Evolutionary conservation across 192 early-diverging fungal species (phyloP).

Genomic region (Obelidium mucronatum): DNA sequence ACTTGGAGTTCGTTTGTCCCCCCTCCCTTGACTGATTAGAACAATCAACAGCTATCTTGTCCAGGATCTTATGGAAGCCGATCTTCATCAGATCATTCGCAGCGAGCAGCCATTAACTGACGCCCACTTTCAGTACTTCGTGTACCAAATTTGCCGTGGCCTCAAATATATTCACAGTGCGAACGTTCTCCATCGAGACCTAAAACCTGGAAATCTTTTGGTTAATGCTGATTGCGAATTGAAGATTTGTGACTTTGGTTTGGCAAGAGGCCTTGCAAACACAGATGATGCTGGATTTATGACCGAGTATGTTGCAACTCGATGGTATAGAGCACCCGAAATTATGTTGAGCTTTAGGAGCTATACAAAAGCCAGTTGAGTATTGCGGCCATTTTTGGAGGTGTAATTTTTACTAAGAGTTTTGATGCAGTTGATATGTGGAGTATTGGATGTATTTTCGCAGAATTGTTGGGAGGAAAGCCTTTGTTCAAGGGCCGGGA

Average conservation of each 20-base stretch:
- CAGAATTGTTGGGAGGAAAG: slow-evolving; percentile 80
- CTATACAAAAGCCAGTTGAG: slow-evolving; percentile 60
- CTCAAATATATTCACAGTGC: slow-evolving; percentile 99
- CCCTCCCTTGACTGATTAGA: not conserved
- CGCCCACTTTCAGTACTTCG: slow-evolving; percentile 98
- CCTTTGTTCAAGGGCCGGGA: slow-evolving; percentile 65
- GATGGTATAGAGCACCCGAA: slow-evolving; percentile 66
- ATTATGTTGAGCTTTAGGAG: slow-evolving; percentile 62
- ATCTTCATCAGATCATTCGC: slow-evolving; percentile 96
- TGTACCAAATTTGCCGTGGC: slow-evolving; percentile 96
- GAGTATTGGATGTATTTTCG: slow-evolving; percentile 98
- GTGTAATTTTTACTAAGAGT: not conserved
- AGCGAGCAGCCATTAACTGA: slow-evolving; percentile 91
- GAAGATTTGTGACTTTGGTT: slow-evolving; percentile 65
- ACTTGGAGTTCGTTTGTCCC: not conserved
- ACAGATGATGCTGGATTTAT: slow-evolving; percentile 49
- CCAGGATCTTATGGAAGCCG: slow-evolving; percentile 99
- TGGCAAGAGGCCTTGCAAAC: slow-evolving; percentile 53
- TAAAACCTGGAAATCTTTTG: slow-evolving; percentile 83
- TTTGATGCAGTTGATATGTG: slow-evolving; percentile 85
- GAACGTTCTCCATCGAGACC: slow-evolving; percentile 95
- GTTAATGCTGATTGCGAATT: slow-evolving; percentile 67
- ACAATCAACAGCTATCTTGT: slow-evolving; percentile 74
- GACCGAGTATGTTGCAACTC: slow-evolving; percentile 66
- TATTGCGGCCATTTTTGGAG: not conserved